Base-by-base conservation (phyloP, 2,329 filamentous ascomycete species). In the Aschersonia sp. region DNA sequence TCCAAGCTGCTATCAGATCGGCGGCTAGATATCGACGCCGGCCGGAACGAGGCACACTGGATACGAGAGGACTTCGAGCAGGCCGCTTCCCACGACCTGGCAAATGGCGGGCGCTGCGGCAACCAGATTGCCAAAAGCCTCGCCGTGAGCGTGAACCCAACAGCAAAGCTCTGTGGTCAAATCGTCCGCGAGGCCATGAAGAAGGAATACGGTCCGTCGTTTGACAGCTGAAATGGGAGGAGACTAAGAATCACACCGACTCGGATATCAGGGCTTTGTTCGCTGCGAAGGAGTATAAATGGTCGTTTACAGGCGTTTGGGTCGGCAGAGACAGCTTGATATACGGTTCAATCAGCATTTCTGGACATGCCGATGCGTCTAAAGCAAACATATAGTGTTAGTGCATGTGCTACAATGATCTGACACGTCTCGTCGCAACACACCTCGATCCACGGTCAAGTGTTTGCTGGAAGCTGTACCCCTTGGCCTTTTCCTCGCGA, bases 181-280 rank as follows among this genome's bases (percentile, higher is more conserved):
- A 84, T 84, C 59, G 80, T 85, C 40, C 72, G 75, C 45, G 77
- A 83, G 62, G 80, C 80, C 45, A 80, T 84, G 78, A 80, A 73
- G 65, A 81, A 78, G 61, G 81, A 84, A 59, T 82, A 80, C 55
- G 76, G 75, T 0, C 66, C 70, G n/a, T 67, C 64, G 7, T 73
- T 70, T 58, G 65, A 66, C 31, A 57, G 56, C 48, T 70, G 30
- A 35, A 12, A 1, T 4, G 9, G 38, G 38, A n/a, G n/a, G 4
- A 43, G 46, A 9, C 6, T 4, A 12, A 38, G 7, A 38, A 12
- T 38, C 12, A 7, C 32, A 20, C 20, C 20, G 20, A 20, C 20
- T 20, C 20, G 20, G 20, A 20, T 20, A 28, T 42, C 6, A 2
- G 2, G 9, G n/a, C n/a, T 12, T 20, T 10, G 9, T 10, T 20